Evolutionary conservation across 2,329 filamentous ascomycete genomes (phyloP), one percentile per base, ranked within the genome.

Genomic region (Aspergillus fumigatiaffinis): DNA sequence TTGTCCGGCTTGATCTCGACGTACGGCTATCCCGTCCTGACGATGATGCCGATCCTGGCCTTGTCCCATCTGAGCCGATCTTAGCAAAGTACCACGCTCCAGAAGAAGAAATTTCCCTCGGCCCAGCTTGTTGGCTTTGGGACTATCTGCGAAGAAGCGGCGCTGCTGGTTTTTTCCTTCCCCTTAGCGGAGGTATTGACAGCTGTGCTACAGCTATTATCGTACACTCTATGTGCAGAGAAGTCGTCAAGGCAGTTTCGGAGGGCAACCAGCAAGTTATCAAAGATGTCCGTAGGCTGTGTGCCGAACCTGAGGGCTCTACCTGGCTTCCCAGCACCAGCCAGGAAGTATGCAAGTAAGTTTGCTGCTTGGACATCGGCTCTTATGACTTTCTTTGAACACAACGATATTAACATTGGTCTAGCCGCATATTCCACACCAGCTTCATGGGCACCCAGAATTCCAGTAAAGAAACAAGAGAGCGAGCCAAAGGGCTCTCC

Each of bases 361-460:
- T 47, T 54, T 42, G 14, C 42, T 28, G 14, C 12, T 23, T 12
- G 17, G 12, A 47, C 8, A 17, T 17, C 6, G 21, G 23, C 20
- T 23, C 10, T 20, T 20, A 14, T 21, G 29, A n/a, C 41, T 28
- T 28, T 23, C 28, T 42, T 14, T 14, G 17, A 7, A 29, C 17
- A 7, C 4, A 38, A 7, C 8, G 21, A 29, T 12, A 3, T 58
- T 65, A 35, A 63, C 35, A 23, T 44, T 25, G 14, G n/a, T 5
- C 12, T 29, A 68, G 65, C 51, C 73, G 77, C 2, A 78, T 88
- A 42, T 86, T 89, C 63, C 80, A 83, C 62, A 90, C 87, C 1
- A 79, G 80, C 50, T 90, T 86, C 72, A 88, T 91, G 85, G 89
- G 88, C 10, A 92, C 86, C 67, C 76, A 80, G 63, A 84, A 88